These are phyloP conservation scores for Yamadazyma songkhlaensis DNA, from an alignment of 1,139 yeast species.

Conservation along the genomic window DNA sequence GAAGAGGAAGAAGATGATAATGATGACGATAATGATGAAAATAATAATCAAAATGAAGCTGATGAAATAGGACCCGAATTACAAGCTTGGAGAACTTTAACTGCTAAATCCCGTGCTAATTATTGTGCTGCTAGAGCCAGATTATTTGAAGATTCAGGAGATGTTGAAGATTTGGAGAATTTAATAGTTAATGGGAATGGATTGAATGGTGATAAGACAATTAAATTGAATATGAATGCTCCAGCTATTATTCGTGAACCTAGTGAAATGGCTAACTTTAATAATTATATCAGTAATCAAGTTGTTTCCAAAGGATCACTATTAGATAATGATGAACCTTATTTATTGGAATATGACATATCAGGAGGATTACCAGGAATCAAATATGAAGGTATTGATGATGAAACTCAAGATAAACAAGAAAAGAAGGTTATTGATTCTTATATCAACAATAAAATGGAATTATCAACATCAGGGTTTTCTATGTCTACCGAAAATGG, in stretches of 20 bases:
- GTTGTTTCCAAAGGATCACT: conserved; percentile 43
- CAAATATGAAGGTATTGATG: conserved; percentile 48
- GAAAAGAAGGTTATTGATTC: conserved; percentile 50
- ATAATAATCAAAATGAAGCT: conserved; percentile 41
- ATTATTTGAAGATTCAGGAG: conserved; percentile 51
- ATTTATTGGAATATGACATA: conserved; percentile 80
- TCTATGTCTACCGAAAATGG: conserved; percentile 48
- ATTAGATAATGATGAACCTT: conserved; percentile 62
- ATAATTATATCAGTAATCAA: conserved; percentile 43
- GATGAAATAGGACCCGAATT: conserved; percentile 62
- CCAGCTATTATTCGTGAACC: conserved; percentile 66
- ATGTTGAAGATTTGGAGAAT: not conserved
- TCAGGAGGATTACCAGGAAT: conserved; percentile 77
- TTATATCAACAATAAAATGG: conserved; percentile 20
- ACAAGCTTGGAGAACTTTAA: conserved; percentile 77
- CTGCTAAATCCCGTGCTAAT: conserved; percentile 77
- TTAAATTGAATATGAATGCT: conserved; percentile 57
- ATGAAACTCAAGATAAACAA: conserved; percentile 40
- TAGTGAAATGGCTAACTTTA: conserved; percentile 56
- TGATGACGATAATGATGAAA: conserved; percentile 22
- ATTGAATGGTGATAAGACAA: not conserved
- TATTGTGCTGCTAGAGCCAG: conserved; percentile 68
- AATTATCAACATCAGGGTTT: conserved; percentile 29
- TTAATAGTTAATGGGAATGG: conserved; percentile 14
- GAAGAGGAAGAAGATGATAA: conserved; percentile 24